Evolutionary conservation across 495 filamentous ascomycete species (phyloP).

Genomic region (Talaromyces stipitatus): DNA sequence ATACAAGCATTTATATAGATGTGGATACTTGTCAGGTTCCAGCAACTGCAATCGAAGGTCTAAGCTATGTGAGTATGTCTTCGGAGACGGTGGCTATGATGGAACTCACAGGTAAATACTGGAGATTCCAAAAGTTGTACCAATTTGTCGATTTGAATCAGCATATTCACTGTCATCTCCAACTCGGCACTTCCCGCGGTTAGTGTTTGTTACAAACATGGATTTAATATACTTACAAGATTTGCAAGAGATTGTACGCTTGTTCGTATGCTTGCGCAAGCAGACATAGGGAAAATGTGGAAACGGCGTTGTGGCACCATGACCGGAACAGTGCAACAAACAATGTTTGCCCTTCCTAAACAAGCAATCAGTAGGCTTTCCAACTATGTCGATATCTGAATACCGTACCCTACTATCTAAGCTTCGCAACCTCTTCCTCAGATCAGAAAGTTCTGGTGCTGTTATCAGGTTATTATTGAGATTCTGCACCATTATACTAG

Average conservation of each 20-base stretch:
- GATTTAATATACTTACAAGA: slow-evolving; percentile 61
- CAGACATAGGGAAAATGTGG: slow-evolving; percentile 91
- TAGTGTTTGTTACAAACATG: slow-evolving; percentile 18
- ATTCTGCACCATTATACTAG: slow-evolving; percentile 99
- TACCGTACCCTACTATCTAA: slow-evolving; percentile 67
- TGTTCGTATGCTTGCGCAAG: slow-evolving; percentile 98
- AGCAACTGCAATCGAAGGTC: slow-evolving; percentile 93
- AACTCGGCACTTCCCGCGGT: slow-evolving; percentile 69
- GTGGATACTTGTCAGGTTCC: slow-evolving; percentile 94
- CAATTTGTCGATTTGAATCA: slow-evolving; percentile 98
- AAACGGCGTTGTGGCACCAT: slow-evolving; percentile 98
- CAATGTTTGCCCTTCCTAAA: slow-evolving; percentile 83
- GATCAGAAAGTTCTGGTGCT: slow-evolving; percentile 84
- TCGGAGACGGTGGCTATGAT: background rate
- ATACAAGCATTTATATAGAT: slow-evolving; percentile 97
- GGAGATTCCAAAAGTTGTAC: slow-evolving; percentile 96
- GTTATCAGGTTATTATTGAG: slow-evolving; percentile 99
- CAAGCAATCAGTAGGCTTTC: slow-evolving; percentile 13
- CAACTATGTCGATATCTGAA: background rate
- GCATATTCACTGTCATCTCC: slow-evolving; percentile 97
- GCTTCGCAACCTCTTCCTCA: slow-evolving; percentile 84
- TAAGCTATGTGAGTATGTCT: slow-evolving; percentile 21
- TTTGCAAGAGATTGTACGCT: slow-evolving; percentile 91
- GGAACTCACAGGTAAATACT: slow-evolving; percentile 83
- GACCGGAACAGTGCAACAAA: slow-evolving; percentile 91